phyloP scores from a whole-genome alignment of 2,329 filamentous ascomycete species.

The Apiospora arundinis region DNA sequence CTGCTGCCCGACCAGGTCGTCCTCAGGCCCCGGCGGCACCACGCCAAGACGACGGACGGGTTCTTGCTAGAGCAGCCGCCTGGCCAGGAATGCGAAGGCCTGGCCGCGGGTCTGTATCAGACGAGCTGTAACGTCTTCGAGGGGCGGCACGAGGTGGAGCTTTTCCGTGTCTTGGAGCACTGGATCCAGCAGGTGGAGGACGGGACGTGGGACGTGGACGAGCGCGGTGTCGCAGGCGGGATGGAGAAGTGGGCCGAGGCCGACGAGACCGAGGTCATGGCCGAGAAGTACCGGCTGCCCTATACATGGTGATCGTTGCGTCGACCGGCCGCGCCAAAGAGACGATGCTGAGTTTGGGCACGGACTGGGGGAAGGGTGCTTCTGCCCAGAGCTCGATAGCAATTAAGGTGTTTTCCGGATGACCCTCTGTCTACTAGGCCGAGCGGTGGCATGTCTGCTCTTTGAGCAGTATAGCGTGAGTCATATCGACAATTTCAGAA shows the following conservation, averaged over 20 bases:
- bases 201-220: constrained; percentile 10
- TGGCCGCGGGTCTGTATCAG: constrained; percentile 1
- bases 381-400: too few relatives aligned
- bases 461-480: too few relatives aligned
- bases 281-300: constrained; percentile 9
- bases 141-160: constrained; percentile 6
- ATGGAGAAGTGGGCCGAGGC: constrained; percentile 21
- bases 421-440: too few relatives aligned
- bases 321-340: background rate
- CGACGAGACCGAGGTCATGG: constrained; percentile 12
- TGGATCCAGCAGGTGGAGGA: constrained; percentile 12
- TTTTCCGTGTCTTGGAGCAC: constrained; percentile 21
- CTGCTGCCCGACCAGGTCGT: constrained; percentile 5
- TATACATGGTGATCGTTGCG: constrained; percentile 8
- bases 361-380: too few relatives aligned
- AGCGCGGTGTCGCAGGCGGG: background rate
- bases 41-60: constrained; percentile 3
- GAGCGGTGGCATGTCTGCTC: too few relatives aligned
- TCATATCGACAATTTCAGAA: too few relatives aligned
- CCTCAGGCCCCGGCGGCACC: background rate
- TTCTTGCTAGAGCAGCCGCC: constrained; percentile 1
- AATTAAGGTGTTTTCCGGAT: too few relatives aligned
- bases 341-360: too few relatives aligned
- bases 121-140: constrained; percentile 8
- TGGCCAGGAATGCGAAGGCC: background rate